Base-by-base conservation (phyloP, 768 basidiomycete genomes). In the Podaxis pistillaris region DNA sequence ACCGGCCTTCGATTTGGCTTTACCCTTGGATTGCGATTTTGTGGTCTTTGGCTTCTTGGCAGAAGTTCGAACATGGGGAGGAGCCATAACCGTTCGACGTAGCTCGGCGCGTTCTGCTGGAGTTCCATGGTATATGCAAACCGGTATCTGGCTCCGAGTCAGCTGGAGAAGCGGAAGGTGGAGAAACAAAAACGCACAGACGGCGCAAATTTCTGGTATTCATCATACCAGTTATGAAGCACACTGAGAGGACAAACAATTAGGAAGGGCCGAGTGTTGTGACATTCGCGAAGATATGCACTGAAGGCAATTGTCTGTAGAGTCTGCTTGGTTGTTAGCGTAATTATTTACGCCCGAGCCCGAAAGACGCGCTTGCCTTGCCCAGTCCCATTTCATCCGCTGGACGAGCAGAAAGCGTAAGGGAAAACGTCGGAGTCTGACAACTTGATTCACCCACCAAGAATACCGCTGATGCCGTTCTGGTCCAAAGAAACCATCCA, bases 351-450 rank as follows among this genome's bases (percentile, higher is more conserved):
- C 49, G 49, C 26, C 3, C 12, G 22, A 22, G 13, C 3, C 30
- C 0, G 7, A 17, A 54, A 49, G 57, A 7, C 47, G 12, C 12
- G 2, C 30, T 4, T 60, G 66, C 89, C 81, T 91, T 94, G 56
- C 94, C 94, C 1, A 96, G 77, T 19, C 94, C 95, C 95, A 97
- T 97, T 72, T 97, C 95, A 68, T 97, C 95, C 28, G 95, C 95
- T 87, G 22, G 24, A 55, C 1, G 26, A 30, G 30, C 22, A 36
- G 40, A 36, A 53, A 30, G 40, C 15, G 47, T 28, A 4, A 13
- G 50, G 6, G 50, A 15, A 49, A 24, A 54, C 24, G 37, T 15
- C 1, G 6, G 24, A 24, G n/a, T 36, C 17, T n/a, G 3, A 7
- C 33, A 15, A 19, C 15, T n/a, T 30, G 54, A 38, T 28, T 37